Percentiles rank a stretch among this genome's conserved stretches.
Evolutionary conservation across 208 protist genomes (phyloP).

Genomic region (Balamuthia mandrillaris): DNA sequence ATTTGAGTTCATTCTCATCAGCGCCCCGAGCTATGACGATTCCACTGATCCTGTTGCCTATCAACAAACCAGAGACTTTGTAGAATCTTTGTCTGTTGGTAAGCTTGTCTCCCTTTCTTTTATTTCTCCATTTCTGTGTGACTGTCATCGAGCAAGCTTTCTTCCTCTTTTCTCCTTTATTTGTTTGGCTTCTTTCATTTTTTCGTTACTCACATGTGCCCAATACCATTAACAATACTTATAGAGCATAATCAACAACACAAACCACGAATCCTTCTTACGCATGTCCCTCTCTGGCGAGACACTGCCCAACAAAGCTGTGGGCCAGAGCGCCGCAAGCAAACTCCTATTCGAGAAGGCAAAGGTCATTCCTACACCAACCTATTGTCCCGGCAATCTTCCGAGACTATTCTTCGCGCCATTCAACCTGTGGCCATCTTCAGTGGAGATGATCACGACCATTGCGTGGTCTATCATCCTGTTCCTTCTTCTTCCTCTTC

Average conservation of each 20-base stretch:
- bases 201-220: background rate
- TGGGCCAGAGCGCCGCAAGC: background rate
- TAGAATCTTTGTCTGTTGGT: background rate
- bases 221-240: background rate
- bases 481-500: background rate
- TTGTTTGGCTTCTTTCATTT: background rate
- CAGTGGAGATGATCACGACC: slow-evolving; percentile 18
- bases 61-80: background rate
- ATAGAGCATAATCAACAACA: background rate
- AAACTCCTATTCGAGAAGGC: background rate
- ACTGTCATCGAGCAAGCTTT: background rate
- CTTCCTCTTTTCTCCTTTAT: background rate
- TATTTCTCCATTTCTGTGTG: no score
- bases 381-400: background rate
- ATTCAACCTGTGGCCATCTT: background rate
- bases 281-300: slow-evolving; percentile 5
- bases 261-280: background rate
- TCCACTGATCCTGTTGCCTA: background rate
- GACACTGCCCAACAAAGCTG: no score
- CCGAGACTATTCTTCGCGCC: background rate
- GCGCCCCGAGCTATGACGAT: background rate
- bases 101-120: background rate
- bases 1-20: background rate
- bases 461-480: background rate
- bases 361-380: background rate